Base-by-base conservation (phyloP, 2,329 filamentous ascomycete genomes). In the Penicillium oxalicum region DNA sequence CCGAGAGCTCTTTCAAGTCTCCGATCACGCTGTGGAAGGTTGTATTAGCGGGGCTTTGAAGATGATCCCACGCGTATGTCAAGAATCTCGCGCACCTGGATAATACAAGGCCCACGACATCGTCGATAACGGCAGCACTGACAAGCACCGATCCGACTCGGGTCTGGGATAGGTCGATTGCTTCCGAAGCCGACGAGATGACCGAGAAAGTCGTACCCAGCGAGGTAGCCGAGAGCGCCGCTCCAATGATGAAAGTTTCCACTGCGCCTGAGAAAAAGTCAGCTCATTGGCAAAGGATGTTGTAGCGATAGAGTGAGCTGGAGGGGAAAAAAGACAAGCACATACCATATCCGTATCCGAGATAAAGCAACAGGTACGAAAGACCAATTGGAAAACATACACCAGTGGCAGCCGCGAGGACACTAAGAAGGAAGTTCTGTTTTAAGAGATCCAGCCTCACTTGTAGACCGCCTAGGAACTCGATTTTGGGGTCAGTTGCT, bases 101-200 rank as follows among this genome's bases (percentile, higher is more conserved):
- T 33, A 48, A 36, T 34, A 76, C 68, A 9, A 76, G 66, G 2
- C 72, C 73, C 1, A 69, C 66, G 1, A 75, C 70, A 56, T 76
- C 73, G 55, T 75, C 72, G 33, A 76, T 72, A 24, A 76, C 69
- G 8, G 73, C 73, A 0, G 73, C 73, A 54, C 71, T 73, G 41
- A 74, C 67, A 3, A 75, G 67, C 1, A 76, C 65, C 9, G 70
- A 69, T 13, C 73, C 71, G 1, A 75, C 67, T 27, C 68, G 63
- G 1, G 72, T 75, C 36, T 74, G 69, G 0, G 65, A 62, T 6
- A 76, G 63, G 49, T 73, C 68, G 1, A 74, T 61, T 5, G 58
- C 61, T 32, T 63, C 65, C 0, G 64, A 58, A 0, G 64, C 57
- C 0, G 63, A 64, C 3, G 55, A 51, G 5, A 67, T 64, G 0